Evolutionary conservation across 78 protist genomes (phyloP), one percentile per base, ranked within the genome.

Genomic region (Dictyostelium capitatum): DNA sequence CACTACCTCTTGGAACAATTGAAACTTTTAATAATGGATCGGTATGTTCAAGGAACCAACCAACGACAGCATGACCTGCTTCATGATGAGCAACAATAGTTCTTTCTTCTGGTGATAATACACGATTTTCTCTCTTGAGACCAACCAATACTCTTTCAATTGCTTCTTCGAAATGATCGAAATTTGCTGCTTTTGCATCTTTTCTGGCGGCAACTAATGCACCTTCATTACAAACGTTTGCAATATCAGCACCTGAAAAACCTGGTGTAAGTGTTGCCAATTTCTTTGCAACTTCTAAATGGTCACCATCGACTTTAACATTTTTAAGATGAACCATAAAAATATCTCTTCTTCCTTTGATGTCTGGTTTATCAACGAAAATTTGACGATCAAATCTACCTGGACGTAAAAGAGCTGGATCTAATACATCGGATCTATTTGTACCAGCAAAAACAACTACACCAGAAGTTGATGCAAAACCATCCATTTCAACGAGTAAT

Each of bases 41-140:
- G 6, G 98, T 97, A 69, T 98, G 97, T 79, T 98, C 98, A 25
- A 98, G 95, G 95, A 96, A 99, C 99, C 99, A 98, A 28, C 99
- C 99, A 32, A 56, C 94, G 10, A 98, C 85, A 51, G 99, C 99
- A 78, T 99, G 99, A 25, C 99, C 99, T 4, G 99, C 99, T 92
- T 99, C 99, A 95, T 99, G 99, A 89, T 98, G 97, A 9, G 99
- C 99, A 2, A 99, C 98, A 17, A 75, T 73, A 20, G 46, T 74
- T 73, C 97, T 80, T 87, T 99, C 99, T 37, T 74, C 89, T 4
- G 79, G 82, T 0, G 98, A 89, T 17, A 97, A 73, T 17, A 96
- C 95, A 59, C 93, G 78, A 46, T 57, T 46, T 69, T 95, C 92
- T 75, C 95, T 91, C 95, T 97, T 97, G 43, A 97, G 69, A 41